Conservation (phyloP, 805 yeast species). For the Metschnikowia baotianmanensis region DNA sequence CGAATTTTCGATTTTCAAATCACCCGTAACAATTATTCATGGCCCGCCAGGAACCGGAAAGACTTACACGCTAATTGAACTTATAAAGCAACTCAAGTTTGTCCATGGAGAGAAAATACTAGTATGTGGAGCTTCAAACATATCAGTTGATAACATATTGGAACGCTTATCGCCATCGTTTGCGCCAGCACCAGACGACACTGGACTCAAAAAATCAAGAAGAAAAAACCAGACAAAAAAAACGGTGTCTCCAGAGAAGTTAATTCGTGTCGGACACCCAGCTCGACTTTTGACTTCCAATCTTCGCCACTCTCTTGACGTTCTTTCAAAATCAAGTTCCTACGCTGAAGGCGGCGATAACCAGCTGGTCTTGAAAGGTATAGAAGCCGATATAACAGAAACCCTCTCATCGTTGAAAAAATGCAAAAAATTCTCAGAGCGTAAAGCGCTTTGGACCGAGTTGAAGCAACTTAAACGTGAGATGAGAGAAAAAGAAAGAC, state of each 20-base stretch:
- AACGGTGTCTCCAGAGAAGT: constrained; percentile 32
- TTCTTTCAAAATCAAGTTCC: constrained; percentile 57
- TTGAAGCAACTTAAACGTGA: constrained; percentile 71
- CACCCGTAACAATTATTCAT: constrained; percentile 63
- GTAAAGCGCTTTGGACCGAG: constrained; percentile 65
- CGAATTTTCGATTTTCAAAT: constrained; percentile 51
- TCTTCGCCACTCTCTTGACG: constrained; percentile 71
- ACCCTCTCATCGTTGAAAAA: constrained; percentile 58
- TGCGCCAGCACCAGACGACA: neutral
- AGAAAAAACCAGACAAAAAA: constrained; percentile 17
- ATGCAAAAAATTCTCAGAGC: constrained; percentile 59
- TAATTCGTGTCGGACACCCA: constrained; percentile 92
- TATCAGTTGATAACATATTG: constrained; percentile 85
- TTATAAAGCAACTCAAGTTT: constrained; percentile 66
- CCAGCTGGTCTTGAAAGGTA: constrained; percentile 56
- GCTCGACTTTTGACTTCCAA: constrained; percentile 70
- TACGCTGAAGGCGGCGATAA: constrained; percentile 39
- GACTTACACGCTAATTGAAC: constrained; percentile 80
- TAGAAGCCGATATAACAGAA: constrained; percentile 66
- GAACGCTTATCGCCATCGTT: constrained; percentile 58
- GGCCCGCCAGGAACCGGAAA: constrained; percentile 86
- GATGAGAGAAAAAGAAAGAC: constrained; percentile 60
- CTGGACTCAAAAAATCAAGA: constrained; percentile 8
- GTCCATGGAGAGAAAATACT: constrained; percentile 51
- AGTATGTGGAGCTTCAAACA: constrained; percentile 93